Base-by-base conservation (phyloP, 1,284 basidiomycete species). In the Trametes hirsuta region DNA sequence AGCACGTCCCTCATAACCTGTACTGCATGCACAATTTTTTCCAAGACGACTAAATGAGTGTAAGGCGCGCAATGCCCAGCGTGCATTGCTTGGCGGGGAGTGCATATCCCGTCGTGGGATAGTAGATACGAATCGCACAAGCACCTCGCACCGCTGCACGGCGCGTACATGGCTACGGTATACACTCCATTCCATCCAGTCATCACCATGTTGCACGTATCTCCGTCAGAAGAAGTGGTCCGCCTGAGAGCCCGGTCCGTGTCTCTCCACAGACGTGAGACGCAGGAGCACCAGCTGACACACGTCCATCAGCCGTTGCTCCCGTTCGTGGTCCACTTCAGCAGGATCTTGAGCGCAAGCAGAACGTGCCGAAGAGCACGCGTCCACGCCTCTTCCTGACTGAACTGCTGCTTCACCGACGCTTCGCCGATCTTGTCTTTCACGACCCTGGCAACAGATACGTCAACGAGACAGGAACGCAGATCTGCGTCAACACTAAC, bases 391-490 rank as follows among this genome's bases (percentile, higher is more conserved):
- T 98, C 97, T 72, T 98, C 97, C 73, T 95, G 91, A 64, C 91
- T 94, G 75, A 95, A 96, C 70, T 96, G 94, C 10, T 97, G 80
- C 73, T 96, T 94, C 64, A 99, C 94, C 1, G 94, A 95, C 21
- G 94, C 90, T 61, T 96, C 95, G 4, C 95, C 95, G 60, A 99
- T 99, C 76, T 91, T 94, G 76, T 99, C 97, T 76, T 93, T 97
- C 52, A 84, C 81, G 61, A 99, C 91, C 69, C 95, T 97, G 70
- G 51, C 36, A 47, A 35, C 42, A 25, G 24, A 34, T 10, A 58
- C 18, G 6, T 22, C 11, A 18, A 24, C 12, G 39, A 5, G 14
- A 34, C 22, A 35, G 14, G 60, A 62, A 6, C 4, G 9, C 10
- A 35, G 9, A 35, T 4, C n/a, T 25, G 4, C 9, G n/a, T 2